Percentiles rank a stretch among this genome's conserved stretches.
Conservation (phyloP, 371 early-diverging fungal species). For the Choanephora cucurbitarum region DNA sequence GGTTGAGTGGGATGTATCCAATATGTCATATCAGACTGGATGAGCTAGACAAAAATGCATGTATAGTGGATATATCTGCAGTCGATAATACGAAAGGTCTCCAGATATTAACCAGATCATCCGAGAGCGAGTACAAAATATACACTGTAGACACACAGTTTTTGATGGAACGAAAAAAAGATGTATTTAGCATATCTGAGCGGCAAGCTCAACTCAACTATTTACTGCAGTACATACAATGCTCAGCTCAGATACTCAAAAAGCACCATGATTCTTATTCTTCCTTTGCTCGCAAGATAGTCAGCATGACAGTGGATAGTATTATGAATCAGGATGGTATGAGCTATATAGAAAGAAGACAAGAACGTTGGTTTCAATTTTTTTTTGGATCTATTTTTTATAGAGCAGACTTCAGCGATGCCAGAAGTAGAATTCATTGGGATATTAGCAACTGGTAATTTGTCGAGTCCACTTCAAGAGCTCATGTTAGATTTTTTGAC, state of each 20-base stretch:
- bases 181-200: conserved; percentile 21
- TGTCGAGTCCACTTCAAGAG: conserved; percentile 9
- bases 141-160: conserved; percentile 15
- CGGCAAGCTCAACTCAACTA: conserved; percentile 24
- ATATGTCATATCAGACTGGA: conserved; percentile 12
- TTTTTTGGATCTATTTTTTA: background rate
- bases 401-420: conserved; percentile 17
- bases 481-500: conserved; percentile 20
- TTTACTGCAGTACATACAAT: conserved; percentile 15
- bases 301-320: conserved; percentile 1
- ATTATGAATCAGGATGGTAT: conserved; percentile 18
- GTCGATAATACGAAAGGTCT: background rate
- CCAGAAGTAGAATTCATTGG: conserved; percentile 26
- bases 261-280: conserved; percentile 17
- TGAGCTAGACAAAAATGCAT: background rate
- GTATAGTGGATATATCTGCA: conserved; percentile 5
- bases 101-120: conserved; percentile 6
- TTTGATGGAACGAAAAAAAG: conserved; percentile 14
- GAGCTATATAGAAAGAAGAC: no score
- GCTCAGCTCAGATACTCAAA: conserved; percentile 8
- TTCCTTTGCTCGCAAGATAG: conserved; percentile 2
- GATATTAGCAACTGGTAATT: conserved; percentile 20
- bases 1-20: conserved; percentile 25
- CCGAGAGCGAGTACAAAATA: background rate
- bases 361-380: no score